Percentiles rank a stretch among this genome's conserved stretches.
phyloP scores from a whole-genome alignment of 371 early-diverging fungal genomes.

The Choanephora cucurbitarum region DNA sequence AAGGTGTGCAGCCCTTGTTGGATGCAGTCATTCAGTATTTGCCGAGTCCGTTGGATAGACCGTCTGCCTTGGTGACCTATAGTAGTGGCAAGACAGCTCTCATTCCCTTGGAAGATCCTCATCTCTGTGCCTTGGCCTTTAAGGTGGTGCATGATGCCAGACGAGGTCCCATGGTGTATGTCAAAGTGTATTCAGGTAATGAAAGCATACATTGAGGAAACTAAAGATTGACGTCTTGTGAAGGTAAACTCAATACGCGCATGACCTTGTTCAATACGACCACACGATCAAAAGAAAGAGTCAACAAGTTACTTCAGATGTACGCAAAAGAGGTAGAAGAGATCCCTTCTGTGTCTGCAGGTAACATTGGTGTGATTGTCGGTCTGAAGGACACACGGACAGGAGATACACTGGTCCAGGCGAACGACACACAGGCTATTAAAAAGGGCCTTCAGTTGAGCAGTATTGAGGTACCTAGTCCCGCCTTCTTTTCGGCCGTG shows the following conservation, averaged over 20 bases:
- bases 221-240: too few species aligned
- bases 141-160: conserved; percentile 87
- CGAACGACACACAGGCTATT: conserved; percentile 46
- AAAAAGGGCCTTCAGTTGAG: conserved; percentile 62
- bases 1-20: conserved; percentile 91
- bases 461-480: conserved; percentile 84
- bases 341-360: conserved; percentile 71
- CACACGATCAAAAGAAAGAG: conserved; percentile 75
- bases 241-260: conserved; percentile 66
- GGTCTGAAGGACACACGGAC: conserved; percentile 89
- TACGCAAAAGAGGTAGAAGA: conserved; percentile 92
- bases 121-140: conserved; percentile 89
- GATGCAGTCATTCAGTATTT: conserved; percentile 89
- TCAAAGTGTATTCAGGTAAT: conserved; percentile 91
- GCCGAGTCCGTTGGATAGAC: conserved; percentile 79
- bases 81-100: conserved; percentile 33
- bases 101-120: conserved; percentile 45
- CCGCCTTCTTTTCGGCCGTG: conserved; percentile 88
- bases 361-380: conserved; percentile 90
- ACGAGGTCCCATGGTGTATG: conserved; percentile 89
- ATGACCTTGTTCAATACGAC: conserved; percentile 72
- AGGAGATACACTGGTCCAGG: conserved; percentile 86
- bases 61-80: conserved; percentile 61
- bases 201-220: too few species aligned
- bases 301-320: conserved; percentile 85